phyloP scores from a whole-genome alignment of 2,329 filamentous ascomycete genomes.

The Pseudonectria buxi region DNA sequence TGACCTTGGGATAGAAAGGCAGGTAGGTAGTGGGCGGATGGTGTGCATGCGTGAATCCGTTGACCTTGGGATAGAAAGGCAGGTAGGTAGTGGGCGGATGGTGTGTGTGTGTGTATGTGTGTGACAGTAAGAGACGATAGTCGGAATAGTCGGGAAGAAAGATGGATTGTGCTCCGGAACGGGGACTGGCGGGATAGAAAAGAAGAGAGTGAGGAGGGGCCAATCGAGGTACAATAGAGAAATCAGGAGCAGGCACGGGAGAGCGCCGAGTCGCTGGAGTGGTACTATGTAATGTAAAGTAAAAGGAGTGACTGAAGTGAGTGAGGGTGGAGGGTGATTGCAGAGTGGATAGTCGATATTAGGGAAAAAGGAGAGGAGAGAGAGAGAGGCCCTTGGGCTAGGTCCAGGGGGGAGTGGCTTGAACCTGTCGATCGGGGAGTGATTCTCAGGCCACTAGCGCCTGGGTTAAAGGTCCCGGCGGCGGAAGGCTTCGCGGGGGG shows the following conservation, averaged over 20 bases:
- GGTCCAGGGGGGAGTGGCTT: conserved; percentile 23
- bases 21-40: too few relatives aligned
- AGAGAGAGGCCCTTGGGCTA: conserved; percentile 18
- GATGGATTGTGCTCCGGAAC: too few relatives aligned
- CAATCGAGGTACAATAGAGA: conserved; percentile 8
- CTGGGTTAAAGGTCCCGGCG: conserved; percentile 14
- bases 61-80: too few relatives aligned
- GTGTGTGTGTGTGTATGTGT: too few relatives aligned
- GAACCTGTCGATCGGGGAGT: conserved; percentile 29
- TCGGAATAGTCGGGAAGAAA: too few relatives aligned
- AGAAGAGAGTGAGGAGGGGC: too few relatives aligned
- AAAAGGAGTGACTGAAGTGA: conserved; percentile 37
- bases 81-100: too few relatives aligned
- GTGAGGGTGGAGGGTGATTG: conserved; percentile 20
- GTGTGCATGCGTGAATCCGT: not conserved
- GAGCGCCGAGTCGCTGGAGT: conserved; percentile 1
- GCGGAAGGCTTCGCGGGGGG: conserved; percentile 11
- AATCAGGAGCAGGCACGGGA: conserved; percentile 1
- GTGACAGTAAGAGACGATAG: too few relatives aligned
- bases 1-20: too few relatives aligned
- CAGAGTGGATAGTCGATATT: conserved; percentile 33
- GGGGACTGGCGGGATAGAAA: too few relatives aligned
- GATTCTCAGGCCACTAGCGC: conserved; percentile 27
- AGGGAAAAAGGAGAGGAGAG: conserved; percentile 32
- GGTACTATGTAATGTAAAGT: conserved; percentile 18